Base-by-base conservation (phyloP, 2,329 filamentous ascomycete species). In the Paramyrothecium roridum region DNA sequence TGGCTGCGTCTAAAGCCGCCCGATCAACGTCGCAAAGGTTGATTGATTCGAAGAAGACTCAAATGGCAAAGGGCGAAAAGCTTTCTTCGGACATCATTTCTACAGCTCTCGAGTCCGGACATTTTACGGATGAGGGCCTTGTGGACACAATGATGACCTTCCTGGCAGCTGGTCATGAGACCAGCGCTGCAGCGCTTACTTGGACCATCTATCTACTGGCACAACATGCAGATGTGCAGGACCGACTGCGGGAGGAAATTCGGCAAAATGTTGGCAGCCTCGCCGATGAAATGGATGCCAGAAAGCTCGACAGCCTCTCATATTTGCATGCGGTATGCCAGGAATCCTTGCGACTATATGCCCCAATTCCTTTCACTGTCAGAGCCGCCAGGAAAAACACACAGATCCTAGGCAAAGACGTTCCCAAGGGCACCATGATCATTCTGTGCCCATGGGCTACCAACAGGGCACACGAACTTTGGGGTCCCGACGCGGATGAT, bases 291-390 rank as follows among this genome's bases (percentile, higher is more conserved):
- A 50, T 52, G 10, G 54, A 56, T 33, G 52, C 57, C 1, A 59
- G 57, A 19, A 59, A 58, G 21, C 68, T 77, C 23, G 74, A 77
- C 48, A 57, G 59, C 34, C 65, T 77, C 45, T 60, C 65, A 0
- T 78, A 76, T 57, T 61, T 79, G 6, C 69, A 76, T 53, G 74
- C 73, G 26, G 70, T 79, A 20, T 71, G 70, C 61, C 76, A 67
- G 56, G 78, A 80, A 59, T 67, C 74, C 1, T 59, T 80, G 11
- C 70, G 78, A 0, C 65, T 74, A 20, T 73, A 71, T 56, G 64
- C 73, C 3, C 75, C 76, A 2, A 73, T 67, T 7, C 67, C 70
- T 3, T 65, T 66, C 19, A 65, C 65, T 0, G 60, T 72, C 3
- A 65, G 72, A 2, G 68, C 70, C 46, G 63, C 72, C 2, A 57